These are phyloP conservation scores for cucumber (Cucumis sativus) DNA, from an alignment of 306 rosid genomes.

Conservation along the genomic window DNA sequence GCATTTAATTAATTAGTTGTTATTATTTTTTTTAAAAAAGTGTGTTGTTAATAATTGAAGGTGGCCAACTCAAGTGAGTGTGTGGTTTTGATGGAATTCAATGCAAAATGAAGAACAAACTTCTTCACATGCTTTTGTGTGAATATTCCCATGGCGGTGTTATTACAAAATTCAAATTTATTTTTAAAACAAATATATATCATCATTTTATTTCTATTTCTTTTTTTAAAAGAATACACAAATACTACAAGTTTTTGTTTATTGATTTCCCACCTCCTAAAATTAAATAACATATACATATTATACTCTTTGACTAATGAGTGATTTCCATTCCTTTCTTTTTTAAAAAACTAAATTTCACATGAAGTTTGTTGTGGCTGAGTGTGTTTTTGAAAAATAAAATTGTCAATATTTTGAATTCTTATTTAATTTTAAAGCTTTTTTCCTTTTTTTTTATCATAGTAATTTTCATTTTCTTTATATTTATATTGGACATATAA, in stretches of 20 bases:
- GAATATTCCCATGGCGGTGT: conserved; percentile 1
- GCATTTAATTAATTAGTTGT: neutral
- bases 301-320: neutral
- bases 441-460: neutral
- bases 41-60: neutral
- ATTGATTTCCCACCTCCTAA: neutral
- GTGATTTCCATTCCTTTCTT: neutral
- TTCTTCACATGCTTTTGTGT: neutral
- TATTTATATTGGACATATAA: too few species aligned
- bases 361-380: neutral
- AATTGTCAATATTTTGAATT: neutral
- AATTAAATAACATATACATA: neutral
- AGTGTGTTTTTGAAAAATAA: neutral
- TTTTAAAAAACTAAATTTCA: neutral
- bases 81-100: neutral
- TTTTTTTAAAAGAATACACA: too few species aligned
- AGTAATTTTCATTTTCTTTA: neutral
- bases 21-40: too few species aligned
- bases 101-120: conserved; percentile 2
- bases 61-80: neutral
- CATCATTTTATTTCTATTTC: neutral
- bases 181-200: neutral
- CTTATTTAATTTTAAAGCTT: neutral
- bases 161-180: neutral
- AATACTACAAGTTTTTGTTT: neutral